phyloP scores from a whole-genome alignment of 192 early-diverging fungal genomes.

The Neocallimastix lanati region DNA sequence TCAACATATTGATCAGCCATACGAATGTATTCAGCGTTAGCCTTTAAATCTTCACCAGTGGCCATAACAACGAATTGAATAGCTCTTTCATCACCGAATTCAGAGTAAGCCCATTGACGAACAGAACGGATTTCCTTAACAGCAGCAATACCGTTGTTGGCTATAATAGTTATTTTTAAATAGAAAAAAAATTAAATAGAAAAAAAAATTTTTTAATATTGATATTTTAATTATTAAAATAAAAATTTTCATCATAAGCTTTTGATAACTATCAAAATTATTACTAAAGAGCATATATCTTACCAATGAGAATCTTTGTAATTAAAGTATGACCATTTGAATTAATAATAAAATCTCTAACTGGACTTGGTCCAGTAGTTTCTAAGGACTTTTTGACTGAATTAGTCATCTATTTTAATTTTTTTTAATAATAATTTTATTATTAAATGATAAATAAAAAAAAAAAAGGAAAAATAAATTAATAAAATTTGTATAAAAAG shows the following conservation, averaged over 20 bases:
- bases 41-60: conserved; percentile 89
- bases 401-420: no score
- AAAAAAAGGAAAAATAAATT: no score
- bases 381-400: background rate
- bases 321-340: conserved; percentile 62
- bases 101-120: conserved; percentile 95
- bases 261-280: no score
- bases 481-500: no score
- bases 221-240: background rate
- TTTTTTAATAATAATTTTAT: no score
- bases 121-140: conserved; percentile 97
- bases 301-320: conserved; percentile 70
- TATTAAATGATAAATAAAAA: no score
- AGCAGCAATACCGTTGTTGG: conserved; percentile 98
- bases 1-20: conserved; percentile 98
- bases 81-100: conserved; percentile 87
- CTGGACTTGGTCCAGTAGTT: conserved; percentile 6
- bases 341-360: conserved; percentile 4
- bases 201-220: background rate
- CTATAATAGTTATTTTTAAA: conserved; percentile 6
- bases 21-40: conserved; percentile 96
- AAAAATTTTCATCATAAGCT: no score
- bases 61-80: conserved; percentile 92
- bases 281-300: no score
- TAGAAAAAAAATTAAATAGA: background rate